phyloP scores from a whole-genome alignment of 768 basidiomycete genomes.

The Russula vinacea region DNA sequence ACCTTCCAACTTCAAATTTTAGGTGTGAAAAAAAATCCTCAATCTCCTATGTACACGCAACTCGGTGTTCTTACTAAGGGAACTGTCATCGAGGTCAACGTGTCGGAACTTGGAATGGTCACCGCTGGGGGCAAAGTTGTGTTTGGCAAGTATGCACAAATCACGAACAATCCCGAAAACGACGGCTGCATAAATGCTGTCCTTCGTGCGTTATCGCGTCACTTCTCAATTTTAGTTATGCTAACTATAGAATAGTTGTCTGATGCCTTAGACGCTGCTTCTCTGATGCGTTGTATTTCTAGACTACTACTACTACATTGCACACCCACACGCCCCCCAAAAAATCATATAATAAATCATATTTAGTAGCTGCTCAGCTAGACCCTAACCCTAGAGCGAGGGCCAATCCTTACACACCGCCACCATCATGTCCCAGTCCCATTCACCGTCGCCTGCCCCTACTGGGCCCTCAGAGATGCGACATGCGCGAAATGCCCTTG shows the following conservation, averaged over 20 bases:
- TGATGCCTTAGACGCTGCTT: background rate
- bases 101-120: conserved; percentile 97
- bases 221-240: background rate
- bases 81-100: conserved; percentile 97
- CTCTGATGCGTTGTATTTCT: conserved; percentile 11
- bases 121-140: conserved; percentile 95
- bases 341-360: background rate
- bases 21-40: conserved; percentile 99
- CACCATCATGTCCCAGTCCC: conserved; percentile 33
- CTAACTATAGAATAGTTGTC: conserved; percentile 17
- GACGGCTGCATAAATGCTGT: conserved; percentile 97
- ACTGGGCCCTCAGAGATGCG: conserved; percentile 33
- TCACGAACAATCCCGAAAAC: conserved; percentile 94
- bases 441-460: conserved; percentile 35
- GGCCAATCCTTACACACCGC: background rate
- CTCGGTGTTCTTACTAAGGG: conserved; percentile 98
- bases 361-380: background rate
- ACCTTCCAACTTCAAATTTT: conserved; percentile 98
- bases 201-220: conserved; percentile 56
- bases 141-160: conserved; percentile 89
- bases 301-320: background rate
- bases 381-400: conserved; percentile 24
- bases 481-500: conserved; percentile 51
- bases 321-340: background rate
- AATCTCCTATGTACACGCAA: conserved; percentile 96